Percentiles rank a stretch among this genome's conserved stretches.
phyloP scores from a whole-genome alignment of 306 rosid genomes.

The Vigna hirtella region DNA sequence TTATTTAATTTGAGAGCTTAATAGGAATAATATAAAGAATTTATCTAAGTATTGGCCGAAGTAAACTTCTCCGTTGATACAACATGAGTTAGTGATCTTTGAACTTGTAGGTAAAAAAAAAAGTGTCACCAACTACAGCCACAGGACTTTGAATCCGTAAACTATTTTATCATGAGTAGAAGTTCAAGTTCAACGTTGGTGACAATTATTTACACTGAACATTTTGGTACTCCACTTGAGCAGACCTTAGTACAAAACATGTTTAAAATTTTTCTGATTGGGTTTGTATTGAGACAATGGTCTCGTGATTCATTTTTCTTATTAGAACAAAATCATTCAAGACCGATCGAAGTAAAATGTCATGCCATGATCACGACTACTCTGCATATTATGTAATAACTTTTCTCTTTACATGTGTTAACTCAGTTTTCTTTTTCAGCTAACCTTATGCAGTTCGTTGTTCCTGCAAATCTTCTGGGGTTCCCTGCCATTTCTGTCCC shows the following conservation, averaged over 20 bases:
- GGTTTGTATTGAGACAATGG: neutral
- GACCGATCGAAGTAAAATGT: conserved; percentile 6
- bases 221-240: conserved; percentile 3
- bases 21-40: neutral
- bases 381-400: conserved; percentile 7
- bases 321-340: conserved; percentile 26
- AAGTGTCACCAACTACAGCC: neutral
- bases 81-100: conserved; percentile 5
- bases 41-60: neutral
- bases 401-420: conserved; percentile 30
- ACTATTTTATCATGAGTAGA: conserved; percentile 11
- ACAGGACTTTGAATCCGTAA: conserved; percentile 27
- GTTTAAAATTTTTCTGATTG: neutral
- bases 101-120: conserved; percentile 19
- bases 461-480: conserved; percentile 81
- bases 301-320: conserved; percentile 20
- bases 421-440: conserved; percentile 52
- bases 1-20: conserved; percentile 2
- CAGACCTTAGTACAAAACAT: conserved; percentile 4
- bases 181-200: conserved; percentile 4
- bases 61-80: neutral
- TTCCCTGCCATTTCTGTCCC: conserved; percentile 95
- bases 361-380: neutral
- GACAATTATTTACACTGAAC: conserved; percentile 13
- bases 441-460: conserved; percentile 81